phyloP scores from a whole-genome alignment of 192 early-diverging fungal species.

The Backusella westeae region DNA sequence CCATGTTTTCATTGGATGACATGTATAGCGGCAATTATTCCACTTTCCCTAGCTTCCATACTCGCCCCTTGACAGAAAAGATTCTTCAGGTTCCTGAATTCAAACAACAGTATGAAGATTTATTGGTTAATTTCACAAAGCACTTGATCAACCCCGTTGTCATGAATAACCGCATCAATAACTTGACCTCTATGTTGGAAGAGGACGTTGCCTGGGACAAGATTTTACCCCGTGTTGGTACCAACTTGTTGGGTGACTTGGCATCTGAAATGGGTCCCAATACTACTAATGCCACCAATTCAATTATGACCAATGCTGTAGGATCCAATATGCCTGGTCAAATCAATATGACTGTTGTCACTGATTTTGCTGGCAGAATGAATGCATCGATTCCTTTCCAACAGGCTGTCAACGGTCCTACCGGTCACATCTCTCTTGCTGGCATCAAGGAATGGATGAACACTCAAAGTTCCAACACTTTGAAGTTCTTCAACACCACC shows the following conservation, averaged over 20 bases:
- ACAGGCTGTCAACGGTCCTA: neutral
- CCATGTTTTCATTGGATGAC: neutral
- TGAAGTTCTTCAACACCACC: neutral
- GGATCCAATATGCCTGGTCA: neutral
- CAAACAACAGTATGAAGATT: constrained; percentile 32
- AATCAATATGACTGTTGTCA: neutral
- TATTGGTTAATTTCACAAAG: constrained; percentile 31
- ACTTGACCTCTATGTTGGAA: constrained; percentile 27
- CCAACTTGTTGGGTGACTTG: neutral
- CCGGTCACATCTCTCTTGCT: neutral
- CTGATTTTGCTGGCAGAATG: neutral
- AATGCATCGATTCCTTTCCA: neutral
- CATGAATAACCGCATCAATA: constrained; percentile 24
- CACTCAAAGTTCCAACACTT: neutral
- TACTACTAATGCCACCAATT: neutral
- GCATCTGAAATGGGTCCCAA: neutral
- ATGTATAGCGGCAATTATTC: constrained; percentile 27
- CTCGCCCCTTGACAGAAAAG: constrained; percentile 26
- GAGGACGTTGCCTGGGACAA: constrained; percentile 42
- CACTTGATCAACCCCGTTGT: constrained; percentile 34
- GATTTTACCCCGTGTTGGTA: constrained; percentile 13
- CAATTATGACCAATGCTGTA: neutral
- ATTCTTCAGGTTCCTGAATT: constrained; percentile 34
- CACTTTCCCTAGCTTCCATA: constrained; percentile 8
- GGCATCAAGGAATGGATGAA: constrained; percentile 10